Percentiles rank a stretch among this genome's conserved stretches.
Evolutionary conservation across 805 yeast species (phyloP).

Genomic region (Candida ulmi): DNA sequence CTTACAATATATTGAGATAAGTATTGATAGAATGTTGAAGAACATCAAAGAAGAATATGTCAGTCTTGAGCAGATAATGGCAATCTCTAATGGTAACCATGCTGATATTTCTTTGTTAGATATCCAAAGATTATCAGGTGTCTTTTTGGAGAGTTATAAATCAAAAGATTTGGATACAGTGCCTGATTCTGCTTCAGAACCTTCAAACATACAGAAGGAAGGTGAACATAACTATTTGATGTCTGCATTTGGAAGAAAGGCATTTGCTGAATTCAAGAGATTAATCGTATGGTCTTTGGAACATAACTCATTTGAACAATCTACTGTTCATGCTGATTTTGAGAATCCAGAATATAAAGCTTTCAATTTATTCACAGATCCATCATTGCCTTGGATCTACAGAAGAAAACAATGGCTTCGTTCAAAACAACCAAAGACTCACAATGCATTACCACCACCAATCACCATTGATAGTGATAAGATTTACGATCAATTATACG

Average conservation of each 20-base stretch:
- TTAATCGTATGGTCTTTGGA: conserved; percentile 22
- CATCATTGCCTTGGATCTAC: conserved; percentile 22
- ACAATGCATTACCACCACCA: conserved; percentile 1
- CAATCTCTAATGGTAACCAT: conserved; percentile 4
- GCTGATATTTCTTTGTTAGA: conserved; percentile 17
- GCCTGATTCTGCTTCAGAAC: neutral
- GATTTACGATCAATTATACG: conserved; percentile 10
- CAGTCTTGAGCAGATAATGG: conserved; percentile 10
- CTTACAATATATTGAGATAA: conserved; percentile 20
- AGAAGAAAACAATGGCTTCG: conserved; percentile 17
- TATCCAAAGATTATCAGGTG: conserved; percentile 20
- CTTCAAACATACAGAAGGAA: neutral
- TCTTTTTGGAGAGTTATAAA: conserved; percentile 11
- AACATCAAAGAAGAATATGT: conserved; percentile 10
- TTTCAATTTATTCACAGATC: conserved; percentile 9
- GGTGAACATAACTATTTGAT: conserved; percentile 8
- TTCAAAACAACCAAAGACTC: conserved; percentile 13
- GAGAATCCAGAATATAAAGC: conserved; percentile 3
- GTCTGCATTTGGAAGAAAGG: conserved; percentile 15
- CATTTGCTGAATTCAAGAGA: conserved; percentile 18
- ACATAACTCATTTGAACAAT: conserved; percentile 17
- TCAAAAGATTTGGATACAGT: no score
- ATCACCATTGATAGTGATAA: conserved; percentile 5
- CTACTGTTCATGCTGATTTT: conserved; percentile 7
- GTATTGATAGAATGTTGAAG: conserved; percentile 13